Evolutionary conservation across 1,284 basidiomycete genomes (phyloP), one percentile per base, ranked within the genome.

Genomic region (Leccinum proximum): DNA sequence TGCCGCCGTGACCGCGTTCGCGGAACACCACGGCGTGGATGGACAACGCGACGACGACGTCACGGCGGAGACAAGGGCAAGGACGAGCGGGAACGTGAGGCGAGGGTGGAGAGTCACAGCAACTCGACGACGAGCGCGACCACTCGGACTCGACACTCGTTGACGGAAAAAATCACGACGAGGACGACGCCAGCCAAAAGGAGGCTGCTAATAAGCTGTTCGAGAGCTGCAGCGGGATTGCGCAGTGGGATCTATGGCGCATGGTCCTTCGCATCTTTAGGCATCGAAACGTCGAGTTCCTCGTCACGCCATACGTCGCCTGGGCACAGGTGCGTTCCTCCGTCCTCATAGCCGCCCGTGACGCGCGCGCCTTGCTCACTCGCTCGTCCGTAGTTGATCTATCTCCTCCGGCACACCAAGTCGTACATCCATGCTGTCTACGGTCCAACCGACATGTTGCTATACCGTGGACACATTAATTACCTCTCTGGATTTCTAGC

Each of bases 371-470:
- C 57, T 45, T 48, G 50, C 57, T 71, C 14, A 73, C 38, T 14
- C 40, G 11, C 18, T n/a, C 63, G 63, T 62, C 61, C 61, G 60
- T 74, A 97, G 92, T 83, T 97, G 72, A 92, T 97, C 68, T 98
- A 98, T 79, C 87, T 99, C 56, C 91, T 96, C 77, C 89, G 94
- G 64, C 97, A 99, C 79, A 83, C 87, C 30, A 97, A 97, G 77
- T 86, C 90, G 5, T 99, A 98, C 79, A 93, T 98, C 67, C 96
- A 99, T 75, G 91, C 97, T 22, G 90, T 98, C 70, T 98, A 89
- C 76, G 95, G 94, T 5, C 88, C 96, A 40, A 92, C 91, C 5
- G 97, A 98, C 75, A 87, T 93, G 18, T 83, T 99, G 26, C 83
- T 98, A 57, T 98, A 96, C 76, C 33, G 86, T 97, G 45, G 96